phyloP scores from a whole-genome alignment of 139 green algal genomes.

The Tetradesmus obliquus region DNA sequence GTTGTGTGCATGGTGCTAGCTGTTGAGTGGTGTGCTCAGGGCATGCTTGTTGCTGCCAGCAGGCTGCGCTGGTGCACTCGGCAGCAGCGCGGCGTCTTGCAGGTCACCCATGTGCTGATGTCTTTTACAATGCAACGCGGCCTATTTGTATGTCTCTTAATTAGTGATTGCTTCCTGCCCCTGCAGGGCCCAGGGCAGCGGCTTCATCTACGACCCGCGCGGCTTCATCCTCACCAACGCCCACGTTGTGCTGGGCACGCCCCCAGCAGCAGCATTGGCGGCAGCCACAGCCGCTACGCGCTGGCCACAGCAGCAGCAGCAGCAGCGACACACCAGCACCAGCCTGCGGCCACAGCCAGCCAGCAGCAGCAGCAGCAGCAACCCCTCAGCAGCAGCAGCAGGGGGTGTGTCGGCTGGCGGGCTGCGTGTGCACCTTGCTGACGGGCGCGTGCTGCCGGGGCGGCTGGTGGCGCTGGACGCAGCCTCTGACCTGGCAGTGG shows the following conservation, averaged over 20 bases:
- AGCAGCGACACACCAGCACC: background rate
- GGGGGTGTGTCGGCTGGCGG: background rate
- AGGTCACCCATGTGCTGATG: too few relatives aligned
- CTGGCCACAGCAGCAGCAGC: background rate
- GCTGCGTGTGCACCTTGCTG: conserved; percentile 75
- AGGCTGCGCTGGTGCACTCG: too few relatives aligned
- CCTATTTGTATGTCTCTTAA: too few relatives aligned
- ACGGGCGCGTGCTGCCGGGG: conserved; percentile 82
- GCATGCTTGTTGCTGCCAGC: too few relatives aligned
- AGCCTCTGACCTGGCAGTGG: conserved; percentile 76
- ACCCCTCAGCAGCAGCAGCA: background rate
- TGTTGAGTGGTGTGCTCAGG: too few relatives aligned
- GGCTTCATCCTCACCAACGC: conserved; percentile 87
- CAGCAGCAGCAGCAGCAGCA: background rate
- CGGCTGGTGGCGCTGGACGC: conserved; percentile 69
- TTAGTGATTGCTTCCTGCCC: background rate
- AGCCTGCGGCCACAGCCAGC: background rate
- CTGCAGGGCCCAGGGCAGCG: conserved; percentile 61
- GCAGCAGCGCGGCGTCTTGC: background rate
- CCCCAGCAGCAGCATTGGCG: background rate
- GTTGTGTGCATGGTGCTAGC: too few relatives aligned
- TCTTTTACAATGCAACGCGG: too few relatives aligned
- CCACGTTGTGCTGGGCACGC: conserved; percentile 76
- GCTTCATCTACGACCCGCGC: conserved; percentile 71
- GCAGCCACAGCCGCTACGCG: background rate